Evolutionary conservation across 306 rosid species (phyloP).

Genomic region (Trifolium repens): DNA sequence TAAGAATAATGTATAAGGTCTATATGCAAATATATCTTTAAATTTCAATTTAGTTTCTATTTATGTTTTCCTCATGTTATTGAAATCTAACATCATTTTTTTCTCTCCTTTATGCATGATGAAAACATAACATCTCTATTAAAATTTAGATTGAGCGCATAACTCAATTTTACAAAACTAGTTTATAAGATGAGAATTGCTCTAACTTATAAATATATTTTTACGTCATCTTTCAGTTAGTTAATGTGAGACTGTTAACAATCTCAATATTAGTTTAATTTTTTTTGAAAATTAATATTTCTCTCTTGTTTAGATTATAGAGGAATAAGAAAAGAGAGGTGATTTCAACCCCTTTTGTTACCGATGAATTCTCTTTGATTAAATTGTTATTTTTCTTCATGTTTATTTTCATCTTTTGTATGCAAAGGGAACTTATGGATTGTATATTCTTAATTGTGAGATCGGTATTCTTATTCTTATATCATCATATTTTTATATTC

Average conservation of each 20-base stretch:
- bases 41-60: neutral
- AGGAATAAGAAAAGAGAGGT: neutral
- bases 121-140: neutral
- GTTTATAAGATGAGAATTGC: too few species aligned
- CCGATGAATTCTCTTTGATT: neutral
- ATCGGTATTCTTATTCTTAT: too few species aligned
- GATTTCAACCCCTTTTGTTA: neutral
- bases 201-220: too few species aligned
- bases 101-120: neutral
- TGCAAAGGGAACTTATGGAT: neutral
- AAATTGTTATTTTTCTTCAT: neutral
- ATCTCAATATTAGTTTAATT: neutral
- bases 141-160: too few species aligned
- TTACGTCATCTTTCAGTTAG: too few species aligned
- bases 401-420: neutral
- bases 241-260: too few species aligned
- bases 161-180: too few species aligned
- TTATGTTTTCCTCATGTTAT: neutral
- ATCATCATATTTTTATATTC: too few species aligned
- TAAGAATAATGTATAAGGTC: slow-evolving; percentile 2
- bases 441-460: neutral
- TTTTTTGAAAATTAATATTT: neutral
- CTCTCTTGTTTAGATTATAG: neutral
- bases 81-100: neutral
- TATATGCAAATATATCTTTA: slow-evolving; percentile 11